These are phyloP conservation scores for Orychophragmus violaceus DNA, from an alignment of 345 rosid species.

Conservation along the genomic window DNA sequence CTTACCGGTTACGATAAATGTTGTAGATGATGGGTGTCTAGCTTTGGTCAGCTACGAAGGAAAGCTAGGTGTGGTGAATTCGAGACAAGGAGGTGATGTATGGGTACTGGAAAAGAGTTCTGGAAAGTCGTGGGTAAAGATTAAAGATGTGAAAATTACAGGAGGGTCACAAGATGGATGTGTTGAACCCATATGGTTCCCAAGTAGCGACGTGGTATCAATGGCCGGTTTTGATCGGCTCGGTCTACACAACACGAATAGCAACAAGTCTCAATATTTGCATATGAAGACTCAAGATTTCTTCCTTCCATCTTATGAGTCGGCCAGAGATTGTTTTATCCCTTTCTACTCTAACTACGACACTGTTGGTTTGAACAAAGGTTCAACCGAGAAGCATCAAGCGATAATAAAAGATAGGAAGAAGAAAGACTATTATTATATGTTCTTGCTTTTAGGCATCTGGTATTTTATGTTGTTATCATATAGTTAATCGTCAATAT, in stretches of 20 bases:
- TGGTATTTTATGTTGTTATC: no score
- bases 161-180: background rate
- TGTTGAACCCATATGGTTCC: background rate
- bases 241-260: background rate
- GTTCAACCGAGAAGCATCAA: no score
- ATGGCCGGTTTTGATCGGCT: background rate
- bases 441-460: background rate
- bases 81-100: background rate
- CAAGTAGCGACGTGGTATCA: background rate
- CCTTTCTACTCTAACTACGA: slow-evolving; percentile 13
- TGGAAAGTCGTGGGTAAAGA: background rate
- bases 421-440: no score
- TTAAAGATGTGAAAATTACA: background rate
- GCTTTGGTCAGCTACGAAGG: slow-evolving; percentile 2
- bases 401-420: no score
- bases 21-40: background rate
- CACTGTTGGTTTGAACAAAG: background rate
- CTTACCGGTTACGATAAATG: background rate
- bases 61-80: background rate
- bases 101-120: background rate
- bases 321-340: background rate
- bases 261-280: background rate
- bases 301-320: background rate
- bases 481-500: no score
- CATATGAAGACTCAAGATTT: background rate